These are phyloP conservation scores for Aciculosporium take DNA, from an alignment of 2,329 filamentous ascomycete species.

Conservation along the genomic window DNA sequence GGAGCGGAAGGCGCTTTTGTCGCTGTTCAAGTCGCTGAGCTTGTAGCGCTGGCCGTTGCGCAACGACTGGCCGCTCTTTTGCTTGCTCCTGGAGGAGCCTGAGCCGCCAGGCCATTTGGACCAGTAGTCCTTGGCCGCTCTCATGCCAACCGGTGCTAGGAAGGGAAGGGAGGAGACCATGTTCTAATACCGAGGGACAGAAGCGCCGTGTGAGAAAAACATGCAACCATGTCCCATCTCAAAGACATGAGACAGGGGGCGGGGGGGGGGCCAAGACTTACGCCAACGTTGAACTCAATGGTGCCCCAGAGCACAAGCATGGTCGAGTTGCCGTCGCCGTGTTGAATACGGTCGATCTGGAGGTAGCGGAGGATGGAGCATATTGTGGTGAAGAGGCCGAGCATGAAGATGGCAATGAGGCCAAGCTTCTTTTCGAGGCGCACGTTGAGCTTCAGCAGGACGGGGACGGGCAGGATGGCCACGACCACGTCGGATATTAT, in stretches of 20 bases:
- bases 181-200: constrained; percentile 19
- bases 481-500: constrained; percentile 37
- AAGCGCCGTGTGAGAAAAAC: too few relatives aligned
- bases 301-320: constrained; percentile 42
- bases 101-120: constrained; percentile 18
- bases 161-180: constrained; percentile 33
- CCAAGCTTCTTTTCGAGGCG: constrained; percentile 33
- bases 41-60: constrained; percentile 21
- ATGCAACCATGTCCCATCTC: too few relatives aligned
- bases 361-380: constrained; percentile 38
- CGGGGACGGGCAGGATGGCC: constrained; percentile 34
- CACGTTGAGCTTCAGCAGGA: constrained; percentile 34
- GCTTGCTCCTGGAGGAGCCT: constrained; percentile 13
- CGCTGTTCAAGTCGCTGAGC: constrained; percentile 23
- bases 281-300: constrained; percentile 43
- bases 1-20: constrained; percentile 16
- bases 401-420: constrained; percentile 35
- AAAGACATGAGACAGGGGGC: background rate
- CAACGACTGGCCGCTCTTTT: constrained; percentile 12
- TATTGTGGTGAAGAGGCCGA: constrained; percentile 40
- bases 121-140: constrained; percentile 27
- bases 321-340: constrained; percentile 38
- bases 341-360: constrained; percentile 35
- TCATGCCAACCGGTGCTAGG: constrained; percentile 28
- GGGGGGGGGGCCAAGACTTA: constrained; percentile 21